Evolutionary conservation across 2,329 filamentous ascomycete species (phyloP).

Genomic region (Colletotrichum orchidophilum): DNA sequence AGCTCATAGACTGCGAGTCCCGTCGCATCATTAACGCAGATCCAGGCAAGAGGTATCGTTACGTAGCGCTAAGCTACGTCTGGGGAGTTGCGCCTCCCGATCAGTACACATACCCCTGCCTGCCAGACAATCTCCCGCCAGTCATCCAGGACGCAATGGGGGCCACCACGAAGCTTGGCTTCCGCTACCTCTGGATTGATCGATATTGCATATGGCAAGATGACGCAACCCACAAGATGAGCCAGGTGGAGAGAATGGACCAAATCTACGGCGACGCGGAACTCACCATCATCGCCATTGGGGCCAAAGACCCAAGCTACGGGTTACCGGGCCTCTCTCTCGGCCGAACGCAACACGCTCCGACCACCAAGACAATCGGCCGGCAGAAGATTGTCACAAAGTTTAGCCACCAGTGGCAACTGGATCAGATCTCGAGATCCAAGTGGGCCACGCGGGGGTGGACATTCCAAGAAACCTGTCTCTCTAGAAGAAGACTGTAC

Average conservation of each 20-base stretch:
- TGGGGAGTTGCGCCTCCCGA: constrained; percentile 36
- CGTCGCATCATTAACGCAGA: constrained; percentile 6
- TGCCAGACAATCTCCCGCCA: not conserved
- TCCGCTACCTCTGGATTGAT: constrained; percentile 52
- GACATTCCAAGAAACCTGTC: constrained; percentile 51
- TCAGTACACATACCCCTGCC: not conserved
- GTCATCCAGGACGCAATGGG: constrained; percentile 38
- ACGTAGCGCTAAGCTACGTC: constrained; percentile 48
- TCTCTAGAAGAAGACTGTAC: constrained; percentile 48
- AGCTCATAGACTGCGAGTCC: constrained; percentile 10
- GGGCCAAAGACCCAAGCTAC: constrained; percentile 43
- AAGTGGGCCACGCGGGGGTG: constrained; percentile 49
- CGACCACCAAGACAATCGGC: constrained; percentile 36
- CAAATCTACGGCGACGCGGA: constrained; percentile 43
- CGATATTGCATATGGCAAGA: constrained; percentile 45
- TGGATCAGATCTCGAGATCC: constrained; percentile 42
- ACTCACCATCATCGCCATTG: constrained; percentile 50
- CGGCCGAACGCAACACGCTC: constrained; percentile 42
- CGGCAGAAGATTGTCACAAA: not conserved
- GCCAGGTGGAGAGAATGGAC: constrained; percentile 48
- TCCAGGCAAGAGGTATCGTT: constrained; percentile 24
- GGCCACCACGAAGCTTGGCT: constrained; percentile 44
- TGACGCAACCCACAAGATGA: constrained; percentile 43
- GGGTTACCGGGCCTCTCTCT: constrained; percentile 48
- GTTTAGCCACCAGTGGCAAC: constrained; percentile 6